A percentile compares a stretch with the other conserved stretches of the same genome.
Conservation (phyloP, 139 green algal species). For the Coelastrella sp. region DNA sequence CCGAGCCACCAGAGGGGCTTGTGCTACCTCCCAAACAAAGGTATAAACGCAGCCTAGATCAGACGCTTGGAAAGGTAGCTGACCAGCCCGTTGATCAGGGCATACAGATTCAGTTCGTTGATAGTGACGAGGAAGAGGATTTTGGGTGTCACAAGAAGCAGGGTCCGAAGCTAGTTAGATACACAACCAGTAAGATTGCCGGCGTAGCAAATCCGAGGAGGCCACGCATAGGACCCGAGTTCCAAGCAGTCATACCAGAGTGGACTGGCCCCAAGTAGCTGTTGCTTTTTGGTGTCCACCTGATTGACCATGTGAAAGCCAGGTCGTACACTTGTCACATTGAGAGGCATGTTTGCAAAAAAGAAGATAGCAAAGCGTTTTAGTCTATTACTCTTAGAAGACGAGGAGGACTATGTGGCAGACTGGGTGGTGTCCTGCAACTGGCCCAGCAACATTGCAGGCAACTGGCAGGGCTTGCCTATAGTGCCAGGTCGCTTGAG, state of each 20-base stretch:
- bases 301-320: too few species aligned
- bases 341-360: conserved; percentile 40
- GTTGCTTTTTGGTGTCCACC: too few species aligned
- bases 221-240: conserved; percentile 64
- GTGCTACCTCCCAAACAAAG: conserved; percentile 27
- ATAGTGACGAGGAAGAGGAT: background rate
- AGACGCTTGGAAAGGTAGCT: background rate
- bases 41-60: conserved; percentile 18
- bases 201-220: conserved; percentile 50
- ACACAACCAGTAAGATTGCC: conserved; percentile 40
- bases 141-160: background rate
- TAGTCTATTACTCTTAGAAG: conserved; percentile 88
- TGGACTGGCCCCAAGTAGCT: conserved; percentile 5
- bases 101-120: background rate
- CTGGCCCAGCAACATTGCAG: conserved; percentile 58
- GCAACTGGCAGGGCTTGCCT: conserved; percentile 72
- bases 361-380: conserved; percentile 70
- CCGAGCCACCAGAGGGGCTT: background rate
- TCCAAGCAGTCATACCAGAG: conserved; percentile 64
- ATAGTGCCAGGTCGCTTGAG: conserved; percentile 80
- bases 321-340: too few species aligned
- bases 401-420: conserved; percentile 83
- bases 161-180: conserved; percentile 29
- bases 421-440: conserved; percentile 73
- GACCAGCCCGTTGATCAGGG: background rate